phyloP scores from a whole-genome alignment of 179 eudicot species.

The Heliamphora pulchella region DNA sequence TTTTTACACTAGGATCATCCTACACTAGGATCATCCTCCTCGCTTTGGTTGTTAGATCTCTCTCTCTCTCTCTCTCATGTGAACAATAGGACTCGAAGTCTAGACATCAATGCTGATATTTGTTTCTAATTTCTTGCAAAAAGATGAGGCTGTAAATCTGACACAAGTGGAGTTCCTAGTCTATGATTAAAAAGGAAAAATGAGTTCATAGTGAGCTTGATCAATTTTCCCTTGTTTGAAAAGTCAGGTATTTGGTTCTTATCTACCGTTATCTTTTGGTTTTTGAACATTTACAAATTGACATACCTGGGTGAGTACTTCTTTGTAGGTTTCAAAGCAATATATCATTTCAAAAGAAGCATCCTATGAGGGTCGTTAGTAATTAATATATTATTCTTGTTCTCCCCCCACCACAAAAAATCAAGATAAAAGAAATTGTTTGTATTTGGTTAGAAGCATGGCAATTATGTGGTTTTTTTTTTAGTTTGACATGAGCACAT shows the following conservation, averaged over 20 bases:
- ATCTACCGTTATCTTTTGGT: not conserved
- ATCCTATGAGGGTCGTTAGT: not conserved
- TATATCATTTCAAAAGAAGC: not conserved
- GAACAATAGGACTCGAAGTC: not conserved
- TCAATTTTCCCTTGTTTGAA: not conserved
- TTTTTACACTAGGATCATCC: too few relatives aligned
- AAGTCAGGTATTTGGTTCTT: not conserved
- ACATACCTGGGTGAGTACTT: not conserved
- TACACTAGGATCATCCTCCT: not conserved
- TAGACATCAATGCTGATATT: not conserved
- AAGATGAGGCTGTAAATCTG: constrained; percentile 7
- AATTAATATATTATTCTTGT: not conserved
- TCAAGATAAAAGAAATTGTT: not conserved
- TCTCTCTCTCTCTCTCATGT: not conserved
- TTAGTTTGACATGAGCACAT: not conserved
- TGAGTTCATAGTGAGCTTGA: not conserved
- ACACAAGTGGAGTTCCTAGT: not conserved
- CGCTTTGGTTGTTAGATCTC: not conserved
- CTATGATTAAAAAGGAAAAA: not conserved
- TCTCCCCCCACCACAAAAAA: not conserved
- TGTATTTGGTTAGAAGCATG: not conserved
- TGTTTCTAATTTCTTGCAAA: not conserved
- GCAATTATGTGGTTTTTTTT: not conserved
- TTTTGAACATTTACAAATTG: not conserved
- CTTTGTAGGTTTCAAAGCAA: not conserved